Conservation (phyloP, 805 yeast species). For the Nakazawaea pomicola region DNA sequence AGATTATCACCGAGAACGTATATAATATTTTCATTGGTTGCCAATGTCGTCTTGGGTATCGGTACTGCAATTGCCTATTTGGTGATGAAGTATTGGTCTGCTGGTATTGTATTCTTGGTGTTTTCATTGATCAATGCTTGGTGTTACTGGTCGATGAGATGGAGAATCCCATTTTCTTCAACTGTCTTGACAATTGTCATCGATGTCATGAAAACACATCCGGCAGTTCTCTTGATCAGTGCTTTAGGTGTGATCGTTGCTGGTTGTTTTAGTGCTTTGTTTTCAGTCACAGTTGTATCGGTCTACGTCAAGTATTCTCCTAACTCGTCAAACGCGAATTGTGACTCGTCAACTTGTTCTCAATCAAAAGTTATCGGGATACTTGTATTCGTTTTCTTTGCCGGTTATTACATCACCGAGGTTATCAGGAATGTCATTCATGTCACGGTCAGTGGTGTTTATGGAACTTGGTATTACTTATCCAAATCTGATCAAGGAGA, state of each 20-base stretch:
- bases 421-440: slow-evolving; percentile 78
- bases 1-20: slow-evolving; percentile 61
- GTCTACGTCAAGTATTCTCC: slow-evolving; percentile 76
- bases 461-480: slow-evolving; percentile 89
- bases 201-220: slow-evolving; percentile 69
- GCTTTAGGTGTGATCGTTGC: slow-evolving; percentile 54
- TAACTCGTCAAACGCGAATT: slow-evolving; percentile 43
- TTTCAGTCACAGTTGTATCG: slow-evolving; percentile 65
- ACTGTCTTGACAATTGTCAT: slow-evolving; percentile 66
- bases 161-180: slow-evolving; percentile 70
- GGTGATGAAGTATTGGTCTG: slow-evolving; percentile 65
- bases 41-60: slow-evolving; percentile 62
- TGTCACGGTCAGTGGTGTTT: slow-evolving; percentile 76
- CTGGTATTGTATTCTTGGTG: slow-evolving; percentile 69
- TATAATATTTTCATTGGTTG: slow-evolving; percentile 61
- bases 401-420: slow-evolving; percentile 80
- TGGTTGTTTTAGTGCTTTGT: slow-evolving; percentile 60
- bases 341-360: slow-evolving; percentile 42
- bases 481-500: slow-evolving; percentile 37
- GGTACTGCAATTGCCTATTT: slow-evolving; percentile 77
- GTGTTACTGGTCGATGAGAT: slow-evolving; percentile 69
- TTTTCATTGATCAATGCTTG: slow-evolving; percentile 62
- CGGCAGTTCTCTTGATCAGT: slow-evolving; percentile 62
- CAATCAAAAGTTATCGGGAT: slow-evolving; percentile 60
- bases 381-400: slow-evolving; percentile 69